A percentile compares a stretch with the other conserved stretches of the same genome.
phyloP scores from a whole-genome alignment of 345 rosid genomes.

The Physaria fendleri region DNA sequence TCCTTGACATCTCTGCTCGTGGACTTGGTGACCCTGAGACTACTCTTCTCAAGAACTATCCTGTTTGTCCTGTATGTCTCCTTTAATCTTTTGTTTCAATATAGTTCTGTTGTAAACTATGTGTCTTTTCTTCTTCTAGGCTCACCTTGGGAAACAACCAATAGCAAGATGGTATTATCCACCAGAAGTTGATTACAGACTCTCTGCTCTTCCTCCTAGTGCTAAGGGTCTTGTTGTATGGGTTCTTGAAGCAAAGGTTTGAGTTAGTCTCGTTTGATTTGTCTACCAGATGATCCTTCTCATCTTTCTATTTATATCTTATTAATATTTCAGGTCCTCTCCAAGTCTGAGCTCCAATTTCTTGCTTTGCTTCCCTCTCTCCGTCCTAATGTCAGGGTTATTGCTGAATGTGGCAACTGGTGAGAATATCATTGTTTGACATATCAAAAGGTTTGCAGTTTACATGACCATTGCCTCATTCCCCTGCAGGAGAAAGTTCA shows the following conservation, averaged over 20 bases:
- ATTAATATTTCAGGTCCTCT: conserved; percentile 50
- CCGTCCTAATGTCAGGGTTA: conserved; percentile 79
- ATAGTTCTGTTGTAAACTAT: background rate
- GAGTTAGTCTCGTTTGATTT: background rate
- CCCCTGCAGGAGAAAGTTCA: conserved; percentile 66
- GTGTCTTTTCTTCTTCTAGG: conserved; percentile 30
- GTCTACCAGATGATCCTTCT: background rate
- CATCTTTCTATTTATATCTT: background rate
- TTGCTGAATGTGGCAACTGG: conserved; percentile 93
- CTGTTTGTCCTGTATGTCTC: conserved; percentile 74
- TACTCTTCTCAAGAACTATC: conserved; percentile 76
- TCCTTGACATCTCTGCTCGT: conserved; percentile 87
- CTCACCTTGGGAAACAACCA: conserved; percentile 91
- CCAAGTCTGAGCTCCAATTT: conserved; percentile 80
- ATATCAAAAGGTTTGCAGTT: background rate
- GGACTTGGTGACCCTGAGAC: conserved; percentile 97
- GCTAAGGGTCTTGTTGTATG: conserved; percentile 90
- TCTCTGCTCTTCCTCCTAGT: conserved; percentile 55
- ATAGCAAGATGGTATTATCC: conserved; percentile 96
- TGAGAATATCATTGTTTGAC: conserved; percentile 15
- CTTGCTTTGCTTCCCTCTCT: conserved; percentile 84
- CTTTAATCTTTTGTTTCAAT: background rate
- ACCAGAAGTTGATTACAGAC: conserved; percentile 85
- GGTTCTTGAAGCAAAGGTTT: conserved; percentile 89
- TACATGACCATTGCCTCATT: background rate